Percentiles rank a stretch among this genome's conserved stretches.
These are phyloP conservation scores for Diaporthe vaccinii DNA, from an alignment of 2,329 filamentous ascomycete genomes.

Conservation along the genomic window DNA sequence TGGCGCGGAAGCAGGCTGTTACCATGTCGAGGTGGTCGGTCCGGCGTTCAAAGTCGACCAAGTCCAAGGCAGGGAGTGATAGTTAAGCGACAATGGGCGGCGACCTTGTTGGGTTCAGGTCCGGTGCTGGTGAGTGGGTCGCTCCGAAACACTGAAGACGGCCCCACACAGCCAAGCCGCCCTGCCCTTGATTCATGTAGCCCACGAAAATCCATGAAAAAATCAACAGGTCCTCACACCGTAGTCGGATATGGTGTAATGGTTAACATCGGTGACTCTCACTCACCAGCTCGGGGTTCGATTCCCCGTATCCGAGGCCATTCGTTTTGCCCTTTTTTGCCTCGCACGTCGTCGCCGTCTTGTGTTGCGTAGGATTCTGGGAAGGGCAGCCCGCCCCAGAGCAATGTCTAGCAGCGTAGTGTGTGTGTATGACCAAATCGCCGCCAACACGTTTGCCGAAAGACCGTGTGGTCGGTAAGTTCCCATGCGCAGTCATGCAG, in stretches of 20 bases:
- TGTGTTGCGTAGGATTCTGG: background rate
- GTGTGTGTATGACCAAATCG: background rate
- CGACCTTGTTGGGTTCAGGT: background rate
- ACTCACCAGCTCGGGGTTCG: constrained; percentile 41
- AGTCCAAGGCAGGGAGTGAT: constrained; percentile 1
- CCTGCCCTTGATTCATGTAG: constrained; percentile 22
- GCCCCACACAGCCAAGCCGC: background rate
- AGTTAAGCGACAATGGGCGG: background rate
- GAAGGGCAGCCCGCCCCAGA: background rate
- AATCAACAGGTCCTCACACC: constrained; percentile 18
- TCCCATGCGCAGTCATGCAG: background rate
- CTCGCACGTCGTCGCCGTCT: background rate
- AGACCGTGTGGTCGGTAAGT: background rate
- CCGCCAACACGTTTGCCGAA: background rate
- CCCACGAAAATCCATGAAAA: background rate
- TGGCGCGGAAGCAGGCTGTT: constrained; percentile 39
- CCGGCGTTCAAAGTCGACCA: constrained; percentile 14
- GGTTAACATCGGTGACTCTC: constrained; percentile 42
- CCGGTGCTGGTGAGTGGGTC: background rate
- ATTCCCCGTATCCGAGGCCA: constrained; percentile 41
- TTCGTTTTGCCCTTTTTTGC: background rate
- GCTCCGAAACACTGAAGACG: background rate
- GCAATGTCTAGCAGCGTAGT: background rate
- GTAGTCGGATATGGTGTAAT: constrained; percentile 41
- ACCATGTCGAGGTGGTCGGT: constrained; percentile 37